phyloP scores from a whole-genome alignment of 148 eudicot species.

The Amaranthus cruentus region DNA sequence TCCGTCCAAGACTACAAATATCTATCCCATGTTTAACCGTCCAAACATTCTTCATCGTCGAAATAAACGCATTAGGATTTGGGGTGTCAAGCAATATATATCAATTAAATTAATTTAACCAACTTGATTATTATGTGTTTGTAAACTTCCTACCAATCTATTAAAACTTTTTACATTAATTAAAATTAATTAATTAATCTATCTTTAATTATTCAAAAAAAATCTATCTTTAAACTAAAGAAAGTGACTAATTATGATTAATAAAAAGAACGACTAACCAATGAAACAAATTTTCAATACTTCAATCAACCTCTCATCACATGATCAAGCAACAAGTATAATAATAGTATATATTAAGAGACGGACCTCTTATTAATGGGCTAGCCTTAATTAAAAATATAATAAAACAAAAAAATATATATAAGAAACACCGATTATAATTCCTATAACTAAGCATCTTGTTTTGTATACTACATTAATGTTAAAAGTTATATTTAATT shows the following conservation, averaged over 20 bases:
- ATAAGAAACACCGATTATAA: too few species aligned
- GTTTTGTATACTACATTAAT: too few species aligned
- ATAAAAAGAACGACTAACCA: neutral
- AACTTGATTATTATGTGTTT: neutral
- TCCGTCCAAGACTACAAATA: too few species aligned
- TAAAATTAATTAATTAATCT: neutral
- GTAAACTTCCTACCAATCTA: neutral
- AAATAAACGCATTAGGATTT: too few species aligned
- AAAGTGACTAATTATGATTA: neutral
- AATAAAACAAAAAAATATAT: too few species aligned
- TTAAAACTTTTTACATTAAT: neutral
- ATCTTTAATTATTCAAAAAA: too few species aligned
- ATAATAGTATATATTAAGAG: neutral
- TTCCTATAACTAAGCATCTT: too few species aligned
- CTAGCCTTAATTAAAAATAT: too few species aligned
- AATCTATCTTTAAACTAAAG: neutral
- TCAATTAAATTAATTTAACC: neutral
- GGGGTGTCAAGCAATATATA: neutral
- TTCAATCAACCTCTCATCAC: slow-evolving; percentile 3
- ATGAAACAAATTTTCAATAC: neutral
- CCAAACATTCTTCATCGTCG: too few species aligned
- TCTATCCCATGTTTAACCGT: too few species aligned
- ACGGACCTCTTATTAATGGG: too few species aligned
- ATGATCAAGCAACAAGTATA: neutral
- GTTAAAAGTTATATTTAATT: too few species aligned